These are phyloP conservation scores for Leptographium procerum DNA, from an alignment of 2,329 filamentous ascomycete species.

Conservation along the genomic window DNA sequence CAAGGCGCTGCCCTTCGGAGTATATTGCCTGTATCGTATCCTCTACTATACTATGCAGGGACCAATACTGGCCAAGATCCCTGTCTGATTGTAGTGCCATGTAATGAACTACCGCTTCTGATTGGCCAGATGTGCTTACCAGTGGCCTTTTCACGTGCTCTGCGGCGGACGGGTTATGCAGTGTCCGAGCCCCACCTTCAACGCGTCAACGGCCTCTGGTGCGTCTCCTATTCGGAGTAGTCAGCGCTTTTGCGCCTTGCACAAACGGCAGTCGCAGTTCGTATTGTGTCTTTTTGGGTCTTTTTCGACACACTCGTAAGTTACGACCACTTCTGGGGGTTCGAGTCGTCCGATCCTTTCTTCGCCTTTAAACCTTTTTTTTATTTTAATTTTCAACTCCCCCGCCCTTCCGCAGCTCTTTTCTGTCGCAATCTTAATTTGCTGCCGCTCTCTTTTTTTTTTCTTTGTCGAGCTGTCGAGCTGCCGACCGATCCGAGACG, in stretches of 20 bases:
- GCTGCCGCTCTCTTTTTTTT: not conserved
- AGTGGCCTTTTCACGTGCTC: not conserved
- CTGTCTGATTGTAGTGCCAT: not conserved
- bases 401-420: not conserved
- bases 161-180: not conserved
- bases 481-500: not conserved
- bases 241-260: no score
- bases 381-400: not conserved
- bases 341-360: not conserved
- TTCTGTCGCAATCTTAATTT: not conserved
- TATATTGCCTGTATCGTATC: no score
- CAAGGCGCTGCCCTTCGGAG: no score
- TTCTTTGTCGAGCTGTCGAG: not conserved
- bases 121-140: conserved; percentile 6
- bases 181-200: not conserved
- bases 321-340: not conserved
- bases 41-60: no score
- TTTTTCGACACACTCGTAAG: not conserved
- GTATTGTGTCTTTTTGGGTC: not conserved
- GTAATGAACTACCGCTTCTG: conserved; percentile 5
- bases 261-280: not conserved
- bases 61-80: no score
- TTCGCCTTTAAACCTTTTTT: not conserved
- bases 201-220: not conserved
- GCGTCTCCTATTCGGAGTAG: not conserved